phyloP scores from a whole-genome alignment of 129 eudicot species.

The Flaveria brownii region DNA sequence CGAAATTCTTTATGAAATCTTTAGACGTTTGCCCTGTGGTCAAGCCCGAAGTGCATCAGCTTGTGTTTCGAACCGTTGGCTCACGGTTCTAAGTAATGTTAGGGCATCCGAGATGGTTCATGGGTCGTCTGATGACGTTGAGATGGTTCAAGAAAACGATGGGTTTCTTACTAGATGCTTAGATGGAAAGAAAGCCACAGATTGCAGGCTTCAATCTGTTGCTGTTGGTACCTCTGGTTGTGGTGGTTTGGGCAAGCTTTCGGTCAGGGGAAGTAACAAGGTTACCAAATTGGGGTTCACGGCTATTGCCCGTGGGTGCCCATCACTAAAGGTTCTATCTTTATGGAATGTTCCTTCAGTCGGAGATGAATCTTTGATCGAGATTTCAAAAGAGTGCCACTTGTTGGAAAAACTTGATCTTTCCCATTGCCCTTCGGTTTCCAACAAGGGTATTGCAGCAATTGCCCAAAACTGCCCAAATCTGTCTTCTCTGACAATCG shows the following conservation, averaged over 20 bases:
- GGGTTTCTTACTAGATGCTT: slow-evolving; percentile 79
- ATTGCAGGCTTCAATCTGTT: slow-evolving; percentile 82
- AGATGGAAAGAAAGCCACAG: slow-evolving; percentile 91
- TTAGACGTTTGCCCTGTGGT: slow-evolving; percentile 68
- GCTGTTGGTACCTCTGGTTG: slow-evolving; percentile 84
- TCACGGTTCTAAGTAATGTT: slow-evolving; percentile 54
- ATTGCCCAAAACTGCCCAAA: slow-evolving; percentile 64
- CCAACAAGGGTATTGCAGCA: slow-evolving; percentile 75
- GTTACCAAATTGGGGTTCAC: slow-evolving; percentile 67
- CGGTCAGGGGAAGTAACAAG: slow-evolving; percentile 67
- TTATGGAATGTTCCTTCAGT: slow-evolving; percentile 72
- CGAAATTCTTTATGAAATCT: slow-evolving; percentile 88
- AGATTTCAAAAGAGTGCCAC: slow-evolving; percentile 75
- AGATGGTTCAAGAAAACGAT: slow-evolving; percentile 47
- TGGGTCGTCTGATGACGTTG: slow-evolving; percentile 32
- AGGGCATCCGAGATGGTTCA: slow-evolving; percentile 48
- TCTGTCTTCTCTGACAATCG: slow-evolving; percentile 64
- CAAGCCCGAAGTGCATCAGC: slow-evolving; percentile 76
- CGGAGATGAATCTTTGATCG: slow-evolving; percentile 69
- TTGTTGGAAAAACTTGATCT: slow-evolving; percentile 81
- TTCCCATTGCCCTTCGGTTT: slow-evolving; percentile 66
- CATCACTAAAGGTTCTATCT: slow-evolving; percentile 75
- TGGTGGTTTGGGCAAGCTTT: slow-evolving; percentile 96
- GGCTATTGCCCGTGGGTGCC: slow-evolving; percentile 83
- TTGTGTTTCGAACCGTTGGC: slow-evolving; percentile 92